These are phyloP conservation scores for Hanseniaspora singularis DNA, from an alignment of 805 yeast species.

Conservation along the genomic window DNA sequence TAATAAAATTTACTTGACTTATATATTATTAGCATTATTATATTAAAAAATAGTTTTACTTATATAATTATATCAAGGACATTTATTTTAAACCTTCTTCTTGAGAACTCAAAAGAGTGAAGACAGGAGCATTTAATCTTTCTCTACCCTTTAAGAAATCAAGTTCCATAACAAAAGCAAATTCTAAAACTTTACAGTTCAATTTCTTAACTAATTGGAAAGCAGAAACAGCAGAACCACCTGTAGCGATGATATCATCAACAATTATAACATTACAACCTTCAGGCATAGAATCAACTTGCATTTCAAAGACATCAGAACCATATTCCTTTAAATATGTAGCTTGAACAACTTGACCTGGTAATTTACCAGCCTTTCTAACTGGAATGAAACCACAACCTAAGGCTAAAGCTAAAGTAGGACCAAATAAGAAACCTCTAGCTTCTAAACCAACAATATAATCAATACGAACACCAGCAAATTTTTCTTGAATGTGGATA, in stretches of 20 bases:
- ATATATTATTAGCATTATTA: not conserved
- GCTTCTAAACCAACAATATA: slow-evolving; percentile 91
- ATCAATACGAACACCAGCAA: slow-evolving; percentile 55
- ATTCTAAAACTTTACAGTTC: slow-evolving; percentile 66
- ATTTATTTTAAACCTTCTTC: slow-evolving; percentile 36
- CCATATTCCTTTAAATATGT: slow-evolving; percentile 88
- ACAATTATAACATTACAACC: slow-evolving; percentile 78
- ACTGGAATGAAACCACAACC: slow-evolving; percentile 89
- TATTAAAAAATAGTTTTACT: not conserved
- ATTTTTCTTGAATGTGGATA: slow-evolving; percentile 49
- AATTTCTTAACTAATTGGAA: slow-evolving; percentile 64
- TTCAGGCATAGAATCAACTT: slow-evolving; percentile 62
- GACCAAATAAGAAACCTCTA: slow-evolving; percentile 94
- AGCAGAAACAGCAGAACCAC: slow-evolving; percentile 92
- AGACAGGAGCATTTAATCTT: slow-evolving; percentile 73
- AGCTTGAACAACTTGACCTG: slow-evolving; percentile 67
- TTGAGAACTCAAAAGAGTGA: slow-evolving; percentile 79
- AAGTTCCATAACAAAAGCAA: slow-evolving; percentile 82
- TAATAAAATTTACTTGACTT: not conserved
- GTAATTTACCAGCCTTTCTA: slow-evolving; percentile 90
- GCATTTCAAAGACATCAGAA: slow-evolving; percentile 77
- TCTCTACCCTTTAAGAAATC: slow-evolving; percentile 91
- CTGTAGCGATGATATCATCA: slow-evolving; percentile 96
- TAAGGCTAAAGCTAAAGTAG: slow-evolving; percentile 79
- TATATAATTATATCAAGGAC: not conserved